Base-by-base conservation (phyloP, 1,284 basidiomycete species). In the Tylopilus orsonianus region DNA sequence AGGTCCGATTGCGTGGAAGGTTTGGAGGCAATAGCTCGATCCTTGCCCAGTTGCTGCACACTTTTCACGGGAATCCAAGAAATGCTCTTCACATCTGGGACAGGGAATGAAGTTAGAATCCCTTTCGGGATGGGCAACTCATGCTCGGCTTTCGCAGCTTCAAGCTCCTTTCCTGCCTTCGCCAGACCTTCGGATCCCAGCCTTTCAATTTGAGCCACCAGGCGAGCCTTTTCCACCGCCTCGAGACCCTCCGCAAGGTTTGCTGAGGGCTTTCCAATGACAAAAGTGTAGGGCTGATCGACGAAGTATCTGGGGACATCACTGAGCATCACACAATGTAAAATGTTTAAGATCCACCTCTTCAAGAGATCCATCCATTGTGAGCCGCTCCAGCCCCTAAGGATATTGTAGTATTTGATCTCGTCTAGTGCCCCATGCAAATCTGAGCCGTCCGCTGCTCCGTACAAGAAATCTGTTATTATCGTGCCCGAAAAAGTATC, bases 11-110 rank as follows among this genome's bases (percentile, higher is more conserved):
- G 58, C 54, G 61, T 50, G 40, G 67, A 60, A 18, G 48, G 45
- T 32, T 36, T 35, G n/a, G 64, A 48, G 26, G 58, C 30, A 29
- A 48, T 39, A 29, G 61, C 54, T 45, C 80, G 69, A 14, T 79
- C 77, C 40, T 66, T 70, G 29, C 79, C 81, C 23, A 71, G 66
- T 61, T 90, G 83, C 62, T 86, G 86, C 14, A 81, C 67, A 51
- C 85, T 96, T 59, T 94, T 83, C 2, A 99, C 94, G 1, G 90
- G 84, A 50, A 99, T 95, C 94, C 96, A 99, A 6, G 88, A 83
- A 59, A 99, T 95, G 54, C 84, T 90, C 60, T 87, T 85, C 19
- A 95, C 89, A 59, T 88, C 80, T 0, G 94, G 94, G 26, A 96
- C 83, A 14, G 88, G 86, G 78, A 98, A 99, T 18, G 80, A 74